Conservation (phyloP, 345 rosid genomes). For the Bruguiera gymnorhiza region DNA sequence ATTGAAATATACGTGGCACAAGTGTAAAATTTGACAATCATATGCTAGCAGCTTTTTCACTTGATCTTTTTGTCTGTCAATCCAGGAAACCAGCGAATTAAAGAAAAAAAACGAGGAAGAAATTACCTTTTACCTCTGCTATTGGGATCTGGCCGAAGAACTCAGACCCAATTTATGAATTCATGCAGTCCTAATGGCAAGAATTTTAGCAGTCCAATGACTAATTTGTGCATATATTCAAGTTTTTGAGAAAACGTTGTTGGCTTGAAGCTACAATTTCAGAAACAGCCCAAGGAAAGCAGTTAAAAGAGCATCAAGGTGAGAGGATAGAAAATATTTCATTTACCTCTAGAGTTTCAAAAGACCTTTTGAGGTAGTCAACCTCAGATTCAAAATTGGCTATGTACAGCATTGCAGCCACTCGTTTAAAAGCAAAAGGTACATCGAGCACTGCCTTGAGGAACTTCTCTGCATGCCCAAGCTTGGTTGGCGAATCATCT, state of each 20-base stretch:
- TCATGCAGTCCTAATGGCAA: no score
- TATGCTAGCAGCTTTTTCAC: no score
- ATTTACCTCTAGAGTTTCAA: conserved; percentile 86
- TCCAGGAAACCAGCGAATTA: no score
- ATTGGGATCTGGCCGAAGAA: no score
- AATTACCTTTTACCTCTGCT: no score
- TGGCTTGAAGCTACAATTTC: background rate
- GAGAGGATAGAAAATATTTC: background rate
- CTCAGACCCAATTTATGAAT: no score
- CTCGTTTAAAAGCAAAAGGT: conserved; percentile 91
- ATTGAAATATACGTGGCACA: no score
- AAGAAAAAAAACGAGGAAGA: no score
- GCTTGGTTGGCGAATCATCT: conserved; percentile 75
- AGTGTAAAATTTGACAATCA: no score
- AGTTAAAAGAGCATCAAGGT: background rate
- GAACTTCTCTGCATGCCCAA: conserved; percentile 89
- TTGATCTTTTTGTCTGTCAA: no score
- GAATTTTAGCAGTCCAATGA: background rate
- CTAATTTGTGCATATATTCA: background rate
- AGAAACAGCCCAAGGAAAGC: background rate
- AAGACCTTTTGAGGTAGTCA: conserved; percentile 78
- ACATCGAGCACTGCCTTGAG: conserved; percentile 81
- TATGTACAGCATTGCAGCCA: conserved; percentile 78
- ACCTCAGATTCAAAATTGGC: conserved; percentile 88
- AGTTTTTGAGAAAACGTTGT: background rate